Evolutionary conservation across 352 stramenopile species (phyloP).

Genomic region (Globisporangium orthogonon): DNA sequence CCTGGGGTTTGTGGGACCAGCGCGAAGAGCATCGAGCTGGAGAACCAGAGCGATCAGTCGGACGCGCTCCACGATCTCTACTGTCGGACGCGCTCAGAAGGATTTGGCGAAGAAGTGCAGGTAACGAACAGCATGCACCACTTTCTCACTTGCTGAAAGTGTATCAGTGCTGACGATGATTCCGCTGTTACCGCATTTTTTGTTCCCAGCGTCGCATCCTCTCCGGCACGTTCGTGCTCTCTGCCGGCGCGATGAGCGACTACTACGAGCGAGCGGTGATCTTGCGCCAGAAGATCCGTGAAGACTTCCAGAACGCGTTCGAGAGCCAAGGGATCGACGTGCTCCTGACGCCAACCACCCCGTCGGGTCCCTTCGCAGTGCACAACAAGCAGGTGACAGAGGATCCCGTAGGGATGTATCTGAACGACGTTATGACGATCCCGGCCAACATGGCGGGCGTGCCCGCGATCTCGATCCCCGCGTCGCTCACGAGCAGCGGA

Average conservation of each 20-base stretch:
- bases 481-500: constrained; percentile 44
- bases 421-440: constrained; percentile 92
- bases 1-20: constrained; percentile 13
- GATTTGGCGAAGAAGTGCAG: constrained; percentile 91
- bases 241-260: constrained; percentile 75
- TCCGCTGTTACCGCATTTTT: neutral
- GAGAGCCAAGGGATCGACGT: constrained; percentile 64
- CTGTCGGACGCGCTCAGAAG: constrained; percentile 77
- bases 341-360: constrained; percentile 83
- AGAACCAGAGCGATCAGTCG: constrained; percentile 54
- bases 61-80: constrained; percentile 84
- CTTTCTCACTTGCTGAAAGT: neutral
- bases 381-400: constrained; percentile 46
- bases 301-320: constrained; percentile 66
- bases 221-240: constrained; percentile 89
- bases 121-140: constrained; percentile 14
- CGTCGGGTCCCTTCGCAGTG: constrained; percentile 69
- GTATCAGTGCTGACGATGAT: neutral
- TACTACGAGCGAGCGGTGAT: constrained; percentile 89
- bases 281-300: constrained; percentile 67
- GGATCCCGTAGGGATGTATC: constrained; percentile 81
- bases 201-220: constrained; percentile 74
- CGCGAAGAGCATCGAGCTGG: constrained; percentile 41
- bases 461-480: constrained; percentile 78
- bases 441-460: constrained; percentile 85